Evolutionary conservation across 78 protist species (phyloP).

Genomic region (Blattamonas nauphoetae): DNA sequence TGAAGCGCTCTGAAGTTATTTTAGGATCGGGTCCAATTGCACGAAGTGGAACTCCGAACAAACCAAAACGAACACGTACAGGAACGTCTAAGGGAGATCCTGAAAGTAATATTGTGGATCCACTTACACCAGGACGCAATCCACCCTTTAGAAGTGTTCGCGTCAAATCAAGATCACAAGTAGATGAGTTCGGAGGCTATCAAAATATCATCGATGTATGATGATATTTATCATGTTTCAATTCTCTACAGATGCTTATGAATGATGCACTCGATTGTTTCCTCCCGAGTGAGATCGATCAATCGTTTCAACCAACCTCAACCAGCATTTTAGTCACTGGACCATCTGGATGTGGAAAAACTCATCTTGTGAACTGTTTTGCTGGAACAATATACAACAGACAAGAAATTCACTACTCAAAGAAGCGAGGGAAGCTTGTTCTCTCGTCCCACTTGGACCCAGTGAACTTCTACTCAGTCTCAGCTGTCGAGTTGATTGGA

Average conservation of each 20-base stretch:
- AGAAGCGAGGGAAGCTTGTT: neutral
- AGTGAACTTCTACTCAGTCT: neutral
- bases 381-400: neutral
- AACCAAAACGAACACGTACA: no score
- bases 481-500: neutral
- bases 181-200: neutral
- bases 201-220: neutral
- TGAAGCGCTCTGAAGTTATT: no score
- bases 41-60: no score
- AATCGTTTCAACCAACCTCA: no score
- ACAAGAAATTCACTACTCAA: neutral
- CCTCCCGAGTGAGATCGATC: no score
- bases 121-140: no score
- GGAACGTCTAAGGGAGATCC: no score
- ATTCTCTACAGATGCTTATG: neutral
- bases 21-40: no score
- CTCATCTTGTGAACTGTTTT: neutral
- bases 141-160: no score
- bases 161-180: no score
- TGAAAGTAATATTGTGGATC: no score
- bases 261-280: neutral
- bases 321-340: neutral
- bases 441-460: neutral
- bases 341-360: neutral
- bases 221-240: neutral